A percentile compares a stretch with the other conserved stretches of the same genome.
These are phyloP conservation scores for Colletotrichum sp. DNA, from an alignment of 2,329 filamentous ascomycete species.

Conservation along the genomic window DNA sequence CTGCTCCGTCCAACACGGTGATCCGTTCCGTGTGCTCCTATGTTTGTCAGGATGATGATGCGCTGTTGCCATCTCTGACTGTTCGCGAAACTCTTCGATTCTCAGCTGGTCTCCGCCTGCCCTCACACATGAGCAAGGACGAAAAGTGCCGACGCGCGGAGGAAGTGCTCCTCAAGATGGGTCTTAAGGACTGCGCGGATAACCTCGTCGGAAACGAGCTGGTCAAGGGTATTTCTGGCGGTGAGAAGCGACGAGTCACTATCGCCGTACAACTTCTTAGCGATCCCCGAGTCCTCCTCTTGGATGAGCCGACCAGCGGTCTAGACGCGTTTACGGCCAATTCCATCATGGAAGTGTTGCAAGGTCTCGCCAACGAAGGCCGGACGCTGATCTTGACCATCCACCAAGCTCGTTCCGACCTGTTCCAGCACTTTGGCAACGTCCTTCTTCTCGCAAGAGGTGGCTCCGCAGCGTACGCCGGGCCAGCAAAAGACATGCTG, in stretches of 20 bases:
- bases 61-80: conserved; percentile 74
- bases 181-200: conserved; percentile 78
- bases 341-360: conserved; percentile 77
- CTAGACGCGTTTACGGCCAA: conserved; percentile 79
- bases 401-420: conserved; percentile 76
- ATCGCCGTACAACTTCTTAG: conserved; percentile 81
- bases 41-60: conserved; percentile 80
- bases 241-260: conserved; percentile 78
- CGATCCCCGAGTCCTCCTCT: conserved; percentile 72
- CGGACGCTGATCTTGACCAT: conserved; percentile 79
- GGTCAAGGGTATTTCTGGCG: conserved; percentile 79
- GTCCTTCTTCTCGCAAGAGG: conserved; percentile 74
- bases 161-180: conserved; percentile 75
- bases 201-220: conserved; percentile 75
- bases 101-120: conserved; percentile 73
- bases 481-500: conserved; percentile 67
- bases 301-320: conserved; percentile 80
- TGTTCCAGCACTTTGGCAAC: conserved; percentile 75
- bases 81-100: conserved; percentile 77
- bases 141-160: conserved; percentile 74
- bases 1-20: conserved; percentile 70
- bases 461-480: conserved; percentile 71
- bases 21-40: conserved; percentile 77
- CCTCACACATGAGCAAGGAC: conserved; percentile 70
- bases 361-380: conserved; percentile 73